Conservation (phyloP, 1,139 yeast species). For the Ogataea hybrid region DNA sequence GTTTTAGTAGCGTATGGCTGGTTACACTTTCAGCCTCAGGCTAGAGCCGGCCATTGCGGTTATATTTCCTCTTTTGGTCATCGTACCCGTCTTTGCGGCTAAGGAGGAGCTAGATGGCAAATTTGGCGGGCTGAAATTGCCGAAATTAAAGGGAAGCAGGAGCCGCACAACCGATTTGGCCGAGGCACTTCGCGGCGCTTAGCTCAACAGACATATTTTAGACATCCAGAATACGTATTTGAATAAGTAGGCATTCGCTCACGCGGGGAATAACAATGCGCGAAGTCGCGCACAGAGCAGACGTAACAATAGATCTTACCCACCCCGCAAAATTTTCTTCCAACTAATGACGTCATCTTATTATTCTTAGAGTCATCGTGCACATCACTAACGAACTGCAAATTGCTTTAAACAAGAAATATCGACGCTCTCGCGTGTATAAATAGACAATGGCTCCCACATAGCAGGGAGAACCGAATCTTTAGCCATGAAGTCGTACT, state of each 20-base stretch:
- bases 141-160: not conserved
- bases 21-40: not conserved
- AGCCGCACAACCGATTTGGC: too few relatives aligned
- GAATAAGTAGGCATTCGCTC: too few relatives aligned
- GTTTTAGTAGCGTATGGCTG: not conserved
- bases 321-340: constrained; percentile 1
- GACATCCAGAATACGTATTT: not conserved
- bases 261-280: too few relatives aligned
- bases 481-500: constrained; percentile 6
- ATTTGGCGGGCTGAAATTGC: not conserved
- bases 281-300: too few relatives aligned
- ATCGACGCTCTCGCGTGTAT: too few relatives aligned
- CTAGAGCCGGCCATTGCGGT: not conserved
- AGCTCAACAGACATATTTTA: not conserved
- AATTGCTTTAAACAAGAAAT: too few relatives aligned
- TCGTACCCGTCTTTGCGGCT: not conserved
- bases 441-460: too few relatives aligned
- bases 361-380: too few relatives aligned
- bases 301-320: too few relatives aligned
- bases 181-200: not conserved
- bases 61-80: not conserved
- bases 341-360: too few relatives aligned
- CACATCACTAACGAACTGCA: too few relatives aligned
- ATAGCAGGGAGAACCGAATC: too few relatives aligned
- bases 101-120: not conserved